phyloP scores from a whole-genome alignment of 345 rosid species.

The Salix dunnii region DNA sequence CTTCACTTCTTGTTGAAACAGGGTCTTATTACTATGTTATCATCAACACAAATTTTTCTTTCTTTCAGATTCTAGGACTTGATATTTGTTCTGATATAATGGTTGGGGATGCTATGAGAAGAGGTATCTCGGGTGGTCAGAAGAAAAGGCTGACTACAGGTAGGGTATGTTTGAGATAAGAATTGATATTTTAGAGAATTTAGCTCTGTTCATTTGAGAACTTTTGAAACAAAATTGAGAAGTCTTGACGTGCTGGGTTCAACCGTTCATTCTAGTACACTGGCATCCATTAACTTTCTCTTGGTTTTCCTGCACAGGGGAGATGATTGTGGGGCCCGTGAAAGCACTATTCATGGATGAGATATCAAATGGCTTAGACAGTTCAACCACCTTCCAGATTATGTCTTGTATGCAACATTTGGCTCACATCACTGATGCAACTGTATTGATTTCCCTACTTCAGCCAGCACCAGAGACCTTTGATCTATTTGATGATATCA shows the following conservation, averaged over 20 bases:
- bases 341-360: slow-evolving; percentile 70
- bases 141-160: slow-evolving; percentile 43
- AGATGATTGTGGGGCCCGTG: slow-evolving; percentile 66
- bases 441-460: slow-evolving; percentile 56
- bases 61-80: slow-evolving; percentile 38
- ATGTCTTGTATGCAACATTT: slow-evolving; percentile 53
- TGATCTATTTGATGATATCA: slow-evolving; percentile 58
- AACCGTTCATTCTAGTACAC: no score
- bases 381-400: slow-evolving; percentile 64
- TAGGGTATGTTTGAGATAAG: not conserved
- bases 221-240: no score
- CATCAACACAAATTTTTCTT: not conserved
- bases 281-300: not conserved
- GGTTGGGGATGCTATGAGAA: slow-evolving; percentile 40
- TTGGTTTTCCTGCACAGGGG: slow-evolving; percentile 35
- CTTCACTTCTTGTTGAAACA: no score
- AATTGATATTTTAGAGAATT: no score
- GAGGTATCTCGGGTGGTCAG: slow-evolving; percentile 42
- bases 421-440: slow-evolving; percentile 54
- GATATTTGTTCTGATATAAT: slow-evolving; percentile 36
- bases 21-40: no score
- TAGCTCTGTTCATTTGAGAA: not conserved
- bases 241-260: no score
- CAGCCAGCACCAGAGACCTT: slow-evolving; percentile 68
- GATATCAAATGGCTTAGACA: slow-evolving; percentile 65